Evolutionary conservation across 2,329 filamentous ascomycete genomes (phyloP), one percentile per base, ranked within the genome.

Genomic region (Colletotrichum eleusines): DNA sequence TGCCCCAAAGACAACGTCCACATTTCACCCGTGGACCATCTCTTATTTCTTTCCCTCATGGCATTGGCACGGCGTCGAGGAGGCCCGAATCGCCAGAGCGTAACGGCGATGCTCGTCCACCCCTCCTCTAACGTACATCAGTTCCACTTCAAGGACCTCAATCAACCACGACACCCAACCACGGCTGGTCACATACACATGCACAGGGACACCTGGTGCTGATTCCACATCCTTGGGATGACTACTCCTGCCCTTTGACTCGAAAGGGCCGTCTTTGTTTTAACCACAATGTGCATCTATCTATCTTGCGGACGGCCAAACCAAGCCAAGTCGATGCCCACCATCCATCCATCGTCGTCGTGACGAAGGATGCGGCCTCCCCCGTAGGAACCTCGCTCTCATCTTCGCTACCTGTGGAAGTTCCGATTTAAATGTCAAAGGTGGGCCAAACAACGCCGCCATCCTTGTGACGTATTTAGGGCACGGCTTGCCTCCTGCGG

Each of bases 271-370:
- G 35, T 26, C 18, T 14, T 26, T 54, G 50, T 44, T 67, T 23
- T n/a, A 33, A 23, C 20, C 35, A 31, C n/a, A n/a, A n/a, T n/a
- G n/a, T n/a, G n/a, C n/a, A n/a, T n/a, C n/a, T n/a, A n/a, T n/a
- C n/a, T n/a, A n/a, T n/a, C n/a, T n/a, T n/a, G n/a, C n/a, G n/a
- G n/a, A 35, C 20, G 23, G n/a, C 55, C 16, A 16, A 26, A 48
- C 48, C 67, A 61, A 61, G 61, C n/a, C 26, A 20, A 12, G n/a
- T 20, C 38, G 33, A 40, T n/a, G 40, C 55, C 31, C 23, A 16
- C 62, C 55, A 61, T 26, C 60, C 66, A 65, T n/a, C 16, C n/a
- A 23, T 40, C 42, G 9, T 28, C 42, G n/a, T n/a, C n/a, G n/a
- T n/a, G n/a, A 8, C 35, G 9, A 35, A 60, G 63, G 55, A 70